Conservation (phyloP, 352 stramenopile species). For the Bremia lactucae region DNA sequence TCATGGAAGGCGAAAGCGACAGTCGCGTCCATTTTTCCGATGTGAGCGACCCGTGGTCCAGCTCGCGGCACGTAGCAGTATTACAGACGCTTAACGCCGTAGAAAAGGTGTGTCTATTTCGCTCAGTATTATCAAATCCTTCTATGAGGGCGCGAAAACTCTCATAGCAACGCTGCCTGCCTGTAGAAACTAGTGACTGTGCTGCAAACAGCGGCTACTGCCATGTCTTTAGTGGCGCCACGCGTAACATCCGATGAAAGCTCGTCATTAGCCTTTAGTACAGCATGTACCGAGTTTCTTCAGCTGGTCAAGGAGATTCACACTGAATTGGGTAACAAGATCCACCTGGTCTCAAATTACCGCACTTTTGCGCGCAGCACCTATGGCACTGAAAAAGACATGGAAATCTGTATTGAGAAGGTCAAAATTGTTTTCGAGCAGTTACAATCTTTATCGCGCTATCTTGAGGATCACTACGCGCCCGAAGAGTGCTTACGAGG, state of each 20-base stretch:
- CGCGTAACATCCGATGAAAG: constrained; percentile 54
- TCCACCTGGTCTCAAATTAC: constrained; percentile 81
- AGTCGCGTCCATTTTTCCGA: constrained; percentile 77
- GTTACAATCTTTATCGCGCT: constrained; percentile 61
- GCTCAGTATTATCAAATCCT: neutral
- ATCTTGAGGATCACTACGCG: constrained; percentile 65
- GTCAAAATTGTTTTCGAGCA: constrained; percentile 71
- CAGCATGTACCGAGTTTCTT: constrained; percentile 71
- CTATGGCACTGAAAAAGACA: constrained; percentile 78
- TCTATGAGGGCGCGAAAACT: neutral
- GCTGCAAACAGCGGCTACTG: constrained; percentile 50
- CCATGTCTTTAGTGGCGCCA: constrained; percentile 57
- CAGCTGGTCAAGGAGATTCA: constrained; percentile 83
- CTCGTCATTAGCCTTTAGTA: constrained; percentile 63
- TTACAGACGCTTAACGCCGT: constrained; percentile 64
- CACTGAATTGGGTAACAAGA: constrained; percentile 68
- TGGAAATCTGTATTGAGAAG: constrained; percentile 65
- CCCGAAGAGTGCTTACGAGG: constrained; percentile 55
- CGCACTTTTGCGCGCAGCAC: constrained; percentile 72
- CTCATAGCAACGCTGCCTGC: neutral
- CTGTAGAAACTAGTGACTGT: constrained; percentile 71
- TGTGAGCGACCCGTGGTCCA: constrained; percentile 51
- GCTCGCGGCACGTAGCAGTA: constrained; percentile 59
- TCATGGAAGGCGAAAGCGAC: constrained; percentile 53
- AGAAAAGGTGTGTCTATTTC: constrained; percentile 42